Evolutionary conservation across 225 moss, liverwort and hornwort species (phyloP).

Genomic region (Sphagnum contortum): DNA sequence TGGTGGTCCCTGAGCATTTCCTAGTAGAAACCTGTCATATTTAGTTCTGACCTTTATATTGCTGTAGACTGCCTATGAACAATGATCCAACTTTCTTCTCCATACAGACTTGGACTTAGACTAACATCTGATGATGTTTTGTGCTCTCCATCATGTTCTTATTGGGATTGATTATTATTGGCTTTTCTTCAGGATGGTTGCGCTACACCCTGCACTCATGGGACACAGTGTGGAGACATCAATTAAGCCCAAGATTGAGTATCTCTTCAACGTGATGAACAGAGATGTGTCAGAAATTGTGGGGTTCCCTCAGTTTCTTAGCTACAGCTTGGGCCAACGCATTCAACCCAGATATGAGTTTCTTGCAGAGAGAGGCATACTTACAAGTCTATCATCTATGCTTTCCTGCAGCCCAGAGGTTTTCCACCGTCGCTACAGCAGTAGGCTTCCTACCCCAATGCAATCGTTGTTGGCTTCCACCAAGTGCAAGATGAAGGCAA

Average conservation of each 20-base stretch:
- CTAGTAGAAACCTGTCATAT: too few species aligned
- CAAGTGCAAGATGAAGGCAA: too few species aligned
- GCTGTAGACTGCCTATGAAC: too few species aligned
- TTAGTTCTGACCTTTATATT: too few species aligned
- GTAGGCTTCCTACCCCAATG: background rate
- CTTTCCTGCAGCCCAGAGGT: constrained; percentile 36
- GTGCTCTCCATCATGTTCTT: too few species aligned
- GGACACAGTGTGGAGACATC: constrained; percentile 57
- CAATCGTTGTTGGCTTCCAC: constrained; percentile 1
- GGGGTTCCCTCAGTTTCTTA: constrained; percentile 56
- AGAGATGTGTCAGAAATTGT: constrained; percentile 37
- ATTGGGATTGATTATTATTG: too few species aligned
- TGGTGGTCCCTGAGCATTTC: too few species aligned
- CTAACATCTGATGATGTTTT: too few species aligned
- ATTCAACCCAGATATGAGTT: constrained; percentile 52
- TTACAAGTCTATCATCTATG: constrained; percentile 43
- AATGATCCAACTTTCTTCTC: too few species aligned
- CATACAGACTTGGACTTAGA: too few species aligned
- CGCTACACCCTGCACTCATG: constrained; percentile 42
- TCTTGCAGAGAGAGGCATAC: constrained; percentile 25
- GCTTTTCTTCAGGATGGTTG: constrained; percentile 29
- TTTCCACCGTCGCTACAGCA: constrained; percentile 35
- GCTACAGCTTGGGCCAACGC: constrained; percentile 48
- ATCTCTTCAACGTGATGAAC: constrained; percentile 52
- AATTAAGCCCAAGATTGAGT: constrained; percentile 66